Base-by-base conservation (phyloP, 2,329 filamentous ascomycete genomes). In the Colletotrichum cereale region DNA sequence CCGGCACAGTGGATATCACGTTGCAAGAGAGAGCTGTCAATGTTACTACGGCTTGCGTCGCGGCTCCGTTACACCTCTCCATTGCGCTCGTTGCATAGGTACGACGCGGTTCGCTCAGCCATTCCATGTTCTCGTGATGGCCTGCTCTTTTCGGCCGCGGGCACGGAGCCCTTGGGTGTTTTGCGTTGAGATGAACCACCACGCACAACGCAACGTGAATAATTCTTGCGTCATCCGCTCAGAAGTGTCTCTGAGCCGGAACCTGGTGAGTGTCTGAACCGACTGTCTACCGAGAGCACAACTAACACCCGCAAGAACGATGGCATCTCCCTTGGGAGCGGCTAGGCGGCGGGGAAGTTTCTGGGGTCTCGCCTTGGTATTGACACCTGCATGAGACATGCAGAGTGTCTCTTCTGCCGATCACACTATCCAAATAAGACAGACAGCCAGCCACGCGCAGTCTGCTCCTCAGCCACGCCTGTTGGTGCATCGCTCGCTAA, bases 371-470 rank as follows among this genome's bases (percentile, higher is more conserved):
- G 50, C 34, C 31, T 44, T 61, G 31, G n/a, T 52, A 44, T 50
- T 50, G 40, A 67, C 38, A 34, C n/a, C 50, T 34, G 34, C 40
- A 40, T 61, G 67, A 40, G 55, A 55, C 48, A 61, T 42, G 48
- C 24, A 55, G 24, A 50, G 40, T 26, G 29, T 61, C 34, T n/a
- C 58, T 16, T 16, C 21, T 38, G 56, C 24, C 63, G 61, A 60
- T 66, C 66, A 44, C 58, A 52, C 62, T 69, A 42, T 56, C 26
- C 38, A 26, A 34, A 16, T 47, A 34, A 71, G 56, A 71, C 48
- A 71, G 56, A 71, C 48, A 67, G 40, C 12, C 56, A 56, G 31
- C 26, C 40, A 34, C 55, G 31, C 47, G 63, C 63, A n/a, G 67
- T 38, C 24, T 55, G 26, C 56, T 55, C 36, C 36, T 61, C 47